These are phyloP conservation scores for Malus hybrid DNA, from an alignment of 331 rosid genomes.

Conservation along the genomic window DNA sequence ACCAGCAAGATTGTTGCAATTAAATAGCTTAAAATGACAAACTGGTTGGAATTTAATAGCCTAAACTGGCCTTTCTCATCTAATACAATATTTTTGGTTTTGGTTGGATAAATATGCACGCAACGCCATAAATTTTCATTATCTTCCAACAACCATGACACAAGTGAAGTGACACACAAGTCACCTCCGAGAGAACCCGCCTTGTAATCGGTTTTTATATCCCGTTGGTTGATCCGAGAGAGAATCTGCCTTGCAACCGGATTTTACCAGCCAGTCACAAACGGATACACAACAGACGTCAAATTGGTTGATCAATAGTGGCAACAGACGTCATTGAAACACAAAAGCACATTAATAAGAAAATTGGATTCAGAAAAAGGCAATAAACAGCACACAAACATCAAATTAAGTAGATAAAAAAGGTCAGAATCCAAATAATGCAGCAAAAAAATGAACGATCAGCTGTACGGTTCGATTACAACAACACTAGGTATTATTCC, in stretches of 20 bases:
- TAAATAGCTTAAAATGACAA: not conserved
- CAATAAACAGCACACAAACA: slow-evolving; percentile 47
- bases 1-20: not conserved
- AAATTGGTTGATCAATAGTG: too few relatives aligned
- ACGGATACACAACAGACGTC: too few relatives aligned
- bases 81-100: not conserved
- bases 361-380: slow-evolving; percentile 40
- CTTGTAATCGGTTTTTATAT: too few relatives aligned
- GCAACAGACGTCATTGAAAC: not conserved
- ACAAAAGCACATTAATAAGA: slow-evolving; percentile 18
- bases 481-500: slow-evolving; percentile 41
- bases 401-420: slow-evolving; percentile 29
- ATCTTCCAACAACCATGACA: not conserved
- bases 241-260: too few relatives aligned
- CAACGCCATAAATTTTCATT: not conserved
- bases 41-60: not conserved
- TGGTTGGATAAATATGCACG: not conserved
- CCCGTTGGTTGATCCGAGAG: too few relatives aligned
- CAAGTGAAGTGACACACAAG: not conserved
- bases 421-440: slow-evolving; percentile 38
- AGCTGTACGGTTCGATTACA: slow-evolving; percentile 28
- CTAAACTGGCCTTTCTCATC: not conserved
- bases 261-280: too few relatives aligned
- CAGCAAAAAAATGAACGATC: slow-evolving; percentile 33
- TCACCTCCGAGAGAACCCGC: too few relatives aligned